Base-by-base conservation (phyloP, 768 basidiomycete species). In the Rubroboletus pulcherrimus region DNA sequence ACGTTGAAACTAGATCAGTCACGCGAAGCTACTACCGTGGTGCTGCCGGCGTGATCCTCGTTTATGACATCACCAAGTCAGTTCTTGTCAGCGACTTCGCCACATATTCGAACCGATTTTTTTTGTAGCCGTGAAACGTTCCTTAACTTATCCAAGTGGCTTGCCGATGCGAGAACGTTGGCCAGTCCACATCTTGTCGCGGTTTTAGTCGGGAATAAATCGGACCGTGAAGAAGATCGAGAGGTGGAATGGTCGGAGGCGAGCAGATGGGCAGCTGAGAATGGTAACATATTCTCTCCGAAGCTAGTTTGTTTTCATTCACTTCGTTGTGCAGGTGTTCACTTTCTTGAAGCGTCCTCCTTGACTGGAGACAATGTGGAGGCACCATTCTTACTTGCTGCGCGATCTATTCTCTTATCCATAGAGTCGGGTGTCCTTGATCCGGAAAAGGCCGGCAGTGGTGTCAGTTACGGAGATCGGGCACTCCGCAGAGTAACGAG, bases 221-320 rank as follows among this genome's bases (percentile, higher is more conserved):
- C 89, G 14, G 97, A 99, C 71, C 80, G 85, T 63, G 96, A 98
- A 65, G 95, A 97, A 49, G 93, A 93, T 49, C 77, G 97, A 50
- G 91, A 98, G 71, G 94, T 99, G 38, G 92, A 96, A 63, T 97
- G 91, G 86, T 81, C 87, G 26, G 97, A 99, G 73, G 97, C 93
- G 10, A 93, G 91, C 65, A 78, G 83, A 66, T 99, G 94, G 94
- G 96, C 97, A 19, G 89, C 93, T 47, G 92, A 95, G 70, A 94
- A 98, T 70, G 90, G 94, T 93, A 61, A 57, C 65, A 38, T 40
- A 14, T 4, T 44, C 41, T 50, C 62, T 58, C 42, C 37, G 30
- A 35, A 26, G 19, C 42, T 42, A 19, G 8, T 43, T 51, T 35
- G 41, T 26, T 33, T 49, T 51, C 4, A 31, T 51, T 60, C 33